Percentiles rank a stretch among this genome's conserved stretches.
Conservation (phyloP, 1,284 basidiomycete genomes). For the Trichosporon ovoides region DNA sequence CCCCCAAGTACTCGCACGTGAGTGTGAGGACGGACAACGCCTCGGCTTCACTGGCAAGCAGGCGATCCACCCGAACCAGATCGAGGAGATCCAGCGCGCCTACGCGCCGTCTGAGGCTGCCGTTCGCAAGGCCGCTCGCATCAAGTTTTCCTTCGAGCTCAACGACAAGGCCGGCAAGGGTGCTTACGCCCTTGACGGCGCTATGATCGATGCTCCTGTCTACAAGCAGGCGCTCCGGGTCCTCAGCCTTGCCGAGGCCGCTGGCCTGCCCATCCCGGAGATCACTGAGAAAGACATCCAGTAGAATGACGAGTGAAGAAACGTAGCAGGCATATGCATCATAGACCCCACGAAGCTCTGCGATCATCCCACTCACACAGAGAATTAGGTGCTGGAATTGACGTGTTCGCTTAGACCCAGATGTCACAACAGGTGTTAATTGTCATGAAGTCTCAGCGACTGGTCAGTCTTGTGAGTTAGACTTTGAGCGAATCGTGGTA, state of each 20-base stretch:
- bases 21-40: constrained; percentile 69
- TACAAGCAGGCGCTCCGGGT: constrained; percentile 67
- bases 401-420: too few relatives aligned
- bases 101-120: constrained; percentile 74
- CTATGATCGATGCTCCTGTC: constrained; percentile 93
- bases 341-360: neutral
- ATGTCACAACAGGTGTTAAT: too few relatives aligned
- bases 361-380: too few relatives aligned
- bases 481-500: neutral
- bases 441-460: too few relatives aligned
- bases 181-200: constrained; percentile 61
- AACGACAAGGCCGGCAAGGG: constrained; percentile 51
- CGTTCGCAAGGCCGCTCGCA: constrained; percentile 68
- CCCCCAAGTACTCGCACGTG: constrained; percentile 61
- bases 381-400: too few relatives aligned
- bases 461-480: too few relatives aligned
- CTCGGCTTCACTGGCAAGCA: constrained; percentile 89
- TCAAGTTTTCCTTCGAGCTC: constrained; percentile 50
- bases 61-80: constrained; percentile 88
- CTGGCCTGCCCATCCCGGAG: constrained; percentile 60
- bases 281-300: constrained; percentile 21
- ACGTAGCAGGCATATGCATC: neutral
- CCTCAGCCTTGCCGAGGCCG: constrained; percentile 60
- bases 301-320: neutral
- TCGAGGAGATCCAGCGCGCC: constrained; percentile 68